A percentile compares a stretch with the other conserved stretches of the same genome.
These are phyloP conservation scores for Naganishia sp. DNA, from an alignment of 1,284 basidiomycete species.

Conservation along the genomic window DNA sequence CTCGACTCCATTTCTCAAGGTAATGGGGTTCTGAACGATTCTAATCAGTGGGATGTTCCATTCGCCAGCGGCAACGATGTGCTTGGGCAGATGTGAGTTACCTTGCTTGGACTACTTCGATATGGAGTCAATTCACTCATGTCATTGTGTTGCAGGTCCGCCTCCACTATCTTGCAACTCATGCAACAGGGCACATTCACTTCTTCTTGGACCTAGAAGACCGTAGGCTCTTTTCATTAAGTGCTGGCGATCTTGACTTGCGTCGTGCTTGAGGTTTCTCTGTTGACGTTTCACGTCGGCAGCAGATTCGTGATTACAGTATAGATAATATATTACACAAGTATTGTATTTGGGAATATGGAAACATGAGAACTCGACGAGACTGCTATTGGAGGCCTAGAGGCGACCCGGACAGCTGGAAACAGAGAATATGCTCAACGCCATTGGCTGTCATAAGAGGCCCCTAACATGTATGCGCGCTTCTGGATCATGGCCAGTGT, in stretches of 20 bases:
- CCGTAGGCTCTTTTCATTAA: neutral
- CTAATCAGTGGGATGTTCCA: slow-evolving; percentile 34
- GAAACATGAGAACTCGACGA: no score
- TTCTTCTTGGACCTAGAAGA: slow-evolving; percentile 28
- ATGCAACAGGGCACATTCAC: slow-evolving; percentile 52
- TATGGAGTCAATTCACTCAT: slow-evolving; percentile 29
- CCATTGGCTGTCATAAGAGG: slow-evolving; percentile 10
- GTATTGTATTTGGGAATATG: no score
- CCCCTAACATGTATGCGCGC: slow-evolving; percentile 18
- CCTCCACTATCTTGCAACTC: slow-evolving; percentile 51
- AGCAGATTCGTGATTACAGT: no score
- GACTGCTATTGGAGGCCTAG: no score
- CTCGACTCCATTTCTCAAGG: slow-evolving; percentile 37
- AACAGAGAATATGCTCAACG: neutral
- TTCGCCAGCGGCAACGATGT: slow-evolving; percentile 47
- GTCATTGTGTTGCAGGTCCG: slow-evolving; percentile 40
- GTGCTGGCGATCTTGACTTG: no score
- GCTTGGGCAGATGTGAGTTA: slow-evolving; percentile 38
- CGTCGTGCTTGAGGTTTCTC: neutral
- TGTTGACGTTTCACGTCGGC: neutral
- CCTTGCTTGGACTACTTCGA: neutral
- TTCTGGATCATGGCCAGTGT: slow-evolving; percentile 3
- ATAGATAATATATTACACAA: no score
- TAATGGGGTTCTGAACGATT: slow-evolving; percentile 39
- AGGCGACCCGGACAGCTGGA: no score